These are phyloP conservation scores for Somion occarium DNA, from an alignment of 1,284 basidiomycete species.

Conservation along the genomic window DNA sequence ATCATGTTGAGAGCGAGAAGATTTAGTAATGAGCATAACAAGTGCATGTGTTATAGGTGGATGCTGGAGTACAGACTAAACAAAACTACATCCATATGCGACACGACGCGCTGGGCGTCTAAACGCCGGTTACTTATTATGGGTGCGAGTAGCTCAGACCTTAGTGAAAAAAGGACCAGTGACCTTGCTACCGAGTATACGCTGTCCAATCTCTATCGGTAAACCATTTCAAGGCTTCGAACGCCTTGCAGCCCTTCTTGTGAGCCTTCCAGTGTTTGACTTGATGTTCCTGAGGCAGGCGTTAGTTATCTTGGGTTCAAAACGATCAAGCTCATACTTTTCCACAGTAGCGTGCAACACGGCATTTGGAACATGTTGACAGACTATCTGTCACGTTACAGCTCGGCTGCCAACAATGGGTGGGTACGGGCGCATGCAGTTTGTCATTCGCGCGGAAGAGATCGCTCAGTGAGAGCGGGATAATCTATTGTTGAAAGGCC, in stretches of 20 bases:
- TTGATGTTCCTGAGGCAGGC: constrained; percentile 5
- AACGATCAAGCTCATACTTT: neutral
- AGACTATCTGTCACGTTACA: neutral
- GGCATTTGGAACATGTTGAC: neutral
- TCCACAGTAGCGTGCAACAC: neutral
- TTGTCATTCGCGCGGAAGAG: neutral
- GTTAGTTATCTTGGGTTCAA: neutral
- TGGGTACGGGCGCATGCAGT: neutral
- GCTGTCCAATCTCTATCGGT: constrained; percentile 2
- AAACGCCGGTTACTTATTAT: too few species aligned
- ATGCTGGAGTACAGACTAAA: too few species aligned
- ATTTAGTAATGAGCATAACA: too few species aligned
- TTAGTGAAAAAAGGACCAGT: too few species aligned
- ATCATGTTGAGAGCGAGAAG: too few species aligned
- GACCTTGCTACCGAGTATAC: too few species aligned
- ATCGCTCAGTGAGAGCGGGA: neutral
- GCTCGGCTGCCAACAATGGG: neutral
- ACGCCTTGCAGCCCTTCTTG: constrained; percentile 1
- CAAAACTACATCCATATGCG: too few species aligned
- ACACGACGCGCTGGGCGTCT: too few species aligned
- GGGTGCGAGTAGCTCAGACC: too few species aligned
- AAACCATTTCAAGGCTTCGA: neutral
- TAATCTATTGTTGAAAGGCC: neutral
- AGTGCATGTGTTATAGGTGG: too few species aligned
- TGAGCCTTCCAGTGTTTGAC: neutral